Evolutionary conservation across 2,329 filamentous ascomycete species (phyloP).

Genomic region (Diaporthe longicolla): DNA sequence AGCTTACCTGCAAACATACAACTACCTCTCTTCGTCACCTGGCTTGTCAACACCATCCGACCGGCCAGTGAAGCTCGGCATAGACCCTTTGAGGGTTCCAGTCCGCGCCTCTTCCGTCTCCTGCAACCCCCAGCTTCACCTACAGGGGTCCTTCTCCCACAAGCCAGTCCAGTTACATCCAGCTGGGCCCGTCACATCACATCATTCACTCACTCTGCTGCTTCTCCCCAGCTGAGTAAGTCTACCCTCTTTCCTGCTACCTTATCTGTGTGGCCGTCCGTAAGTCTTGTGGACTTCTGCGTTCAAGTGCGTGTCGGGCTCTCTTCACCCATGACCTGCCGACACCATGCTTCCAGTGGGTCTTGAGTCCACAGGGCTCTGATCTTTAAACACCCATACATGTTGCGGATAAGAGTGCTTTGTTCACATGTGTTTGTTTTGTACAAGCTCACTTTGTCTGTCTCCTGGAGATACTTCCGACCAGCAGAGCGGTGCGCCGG

Average conservation of each 20-base stretch:
- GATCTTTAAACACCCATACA: no score
- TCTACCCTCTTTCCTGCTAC: not conserved
- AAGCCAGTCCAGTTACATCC: not conserved
- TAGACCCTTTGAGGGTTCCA: not conserved
- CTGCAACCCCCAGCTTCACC: not conserved
- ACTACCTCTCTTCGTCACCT: conserved; percentile 29
- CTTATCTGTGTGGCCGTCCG: not conserved
- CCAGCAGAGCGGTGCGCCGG: not conserved
- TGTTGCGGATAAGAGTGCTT: no score
- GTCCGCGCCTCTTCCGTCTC: not conserved
- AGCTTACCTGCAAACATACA: conserved; percentile 18
- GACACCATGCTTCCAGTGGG: not conserved
- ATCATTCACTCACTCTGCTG: not conserved
- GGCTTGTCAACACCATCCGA: not conserved
- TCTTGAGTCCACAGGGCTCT: not conserved
- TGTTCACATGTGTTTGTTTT: no score
- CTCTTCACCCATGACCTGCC: no score
- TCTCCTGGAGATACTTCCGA: not conserved
- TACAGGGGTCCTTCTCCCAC: conserved; percentile 7
- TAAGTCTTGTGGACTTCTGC: not conserved
- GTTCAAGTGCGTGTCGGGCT: not conserved
- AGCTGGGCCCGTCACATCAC: not conserved
- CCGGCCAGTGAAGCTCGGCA: conserved; percentile 1
- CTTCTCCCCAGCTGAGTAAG: conserved; percentile 23
- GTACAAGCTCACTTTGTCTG: not conserved